Percentiles rank a stretch among this genome's conserved stretches.
Conservation (phyloP, 2,329 filamentous ascomycete genomes). For the Metarhizium sp. region DNA sequence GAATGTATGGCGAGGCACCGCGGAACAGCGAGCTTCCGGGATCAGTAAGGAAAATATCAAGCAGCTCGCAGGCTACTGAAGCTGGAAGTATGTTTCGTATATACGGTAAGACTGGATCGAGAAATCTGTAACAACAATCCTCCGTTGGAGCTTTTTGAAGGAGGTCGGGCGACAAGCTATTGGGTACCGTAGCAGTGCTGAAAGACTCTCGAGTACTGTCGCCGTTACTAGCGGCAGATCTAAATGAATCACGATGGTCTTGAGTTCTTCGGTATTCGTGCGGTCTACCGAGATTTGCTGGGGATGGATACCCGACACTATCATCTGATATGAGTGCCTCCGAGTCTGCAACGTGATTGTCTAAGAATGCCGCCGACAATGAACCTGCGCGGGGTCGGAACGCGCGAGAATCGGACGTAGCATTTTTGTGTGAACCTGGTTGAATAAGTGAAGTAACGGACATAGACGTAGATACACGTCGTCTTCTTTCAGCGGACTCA, state of each 20-base stretch:
- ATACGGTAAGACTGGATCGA: conserved; percentile 29
- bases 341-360: conserved; percentile 9
- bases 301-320: conserved; percentile 19
- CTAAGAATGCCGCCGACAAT: conserved; percentile 1
- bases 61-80: conserved; percentile 33
- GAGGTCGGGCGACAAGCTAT: conserved; percentile 13
- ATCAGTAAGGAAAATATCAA: conserved; percentile 38
- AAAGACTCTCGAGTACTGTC: conserved; percentile 10
- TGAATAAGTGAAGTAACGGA: conserved; percentile 15
- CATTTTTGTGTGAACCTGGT: conserved; percentile 7
- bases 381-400: conserved; percentile 3
- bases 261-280: conserved; percentile 1
- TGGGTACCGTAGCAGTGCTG: conserved; percentile 9
- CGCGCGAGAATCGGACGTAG: background rate
- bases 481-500: background rate
- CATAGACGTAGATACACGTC: conserved; percentile 6
- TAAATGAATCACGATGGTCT: conserved; percentile 10
- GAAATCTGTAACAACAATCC: conserved; percentile 29
- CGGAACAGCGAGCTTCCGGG: conserved; percentile 33
- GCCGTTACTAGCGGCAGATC: conserved; percentile 9
- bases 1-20: conserved; percentile 36
- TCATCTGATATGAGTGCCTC: conserved; percentile 18
- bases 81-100: conserved; percentile 28
- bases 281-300: conserved; percentile 9
- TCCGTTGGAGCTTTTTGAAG: conserved; percentile 17